Evolutionary conservation across 768 basidiomycete species (phyloP).

Genomic region (Termitomyces sp.): DNA sequence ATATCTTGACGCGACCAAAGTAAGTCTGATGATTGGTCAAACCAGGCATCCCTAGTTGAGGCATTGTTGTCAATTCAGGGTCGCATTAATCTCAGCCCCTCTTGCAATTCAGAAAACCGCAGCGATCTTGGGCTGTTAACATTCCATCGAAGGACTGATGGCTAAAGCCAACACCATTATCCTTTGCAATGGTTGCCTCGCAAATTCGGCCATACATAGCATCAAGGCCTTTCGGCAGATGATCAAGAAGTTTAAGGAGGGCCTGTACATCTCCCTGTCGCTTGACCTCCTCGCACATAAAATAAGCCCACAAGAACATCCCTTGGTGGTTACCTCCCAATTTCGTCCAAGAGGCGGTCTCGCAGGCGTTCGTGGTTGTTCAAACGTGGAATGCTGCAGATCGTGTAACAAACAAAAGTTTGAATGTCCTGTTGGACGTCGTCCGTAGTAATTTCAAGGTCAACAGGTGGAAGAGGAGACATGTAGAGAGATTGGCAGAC

Average conservation of each 20-base stretch:
- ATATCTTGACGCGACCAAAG: slow-evolving; percentile 9
- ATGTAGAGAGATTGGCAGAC: not conserved
- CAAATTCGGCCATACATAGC: slow-evolving; percentile 7
- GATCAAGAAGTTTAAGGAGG: not conserved
- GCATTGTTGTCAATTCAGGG: not conserved
- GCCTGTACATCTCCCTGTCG: not conserved
- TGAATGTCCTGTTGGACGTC: slow-evolving; percentile 3
- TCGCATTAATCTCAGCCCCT: slow-evolving; percentile 5
- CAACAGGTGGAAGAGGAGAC: not conserved
- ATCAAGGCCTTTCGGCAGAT: slow-evolving; percentile 2
- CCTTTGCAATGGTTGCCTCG: not conserved
- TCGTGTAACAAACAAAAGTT: not conserved
- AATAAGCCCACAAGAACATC: slow-evolving; percentile 9
- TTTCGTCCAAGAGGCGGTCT: not conserved
- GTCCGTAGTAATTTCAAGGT: slow-evolving; percentile 1
- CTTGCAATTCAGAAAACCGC: slow-evolving; percentile 1
- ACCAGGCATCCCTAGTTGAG: not conserved
- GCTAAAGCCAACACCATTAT: not conserved
- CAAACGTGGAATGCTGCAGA: not conserved
- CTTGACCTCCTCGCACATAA: slow-evolving; percentile 6
- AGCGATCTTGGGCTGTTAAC: slow-evolving; percentile 4
- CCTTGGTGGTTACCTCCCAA: slow-evolving; percentile 6
- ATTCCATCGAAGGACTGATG: slow-evolving; percentile 4
- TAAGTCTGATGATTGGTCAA: not conserved
- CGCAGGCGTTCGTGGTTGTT: not conserved